Percentiles rank a stretch among this genome's conserved stretches.
Evolutionary conservation across 2,329 filamentous ascomycete species (phyloP).

Genomic region (Rhynchosporium agropyri): DNA sequence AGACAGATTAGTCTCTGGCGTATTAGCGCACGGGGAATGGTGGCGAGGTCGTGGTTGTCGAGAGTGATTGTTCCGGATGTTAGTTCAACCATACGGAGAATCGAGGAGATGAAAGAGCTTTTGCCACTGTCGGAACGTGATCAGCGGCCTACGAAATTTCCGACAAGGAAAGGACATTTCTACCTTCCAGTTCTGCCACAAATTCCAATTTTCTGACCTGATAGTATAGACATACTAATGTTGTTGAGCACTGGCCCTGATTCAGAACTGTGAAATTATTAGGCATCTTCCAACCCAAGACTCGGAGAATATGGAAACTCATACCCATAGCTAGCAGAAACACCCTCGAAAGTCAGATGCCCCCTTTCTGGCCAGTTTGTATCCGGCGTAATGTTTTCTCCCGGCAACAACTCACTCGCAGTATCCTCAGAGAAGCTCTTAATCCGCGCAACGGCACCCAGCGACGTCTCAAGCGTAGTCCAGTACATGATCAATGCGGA

Average conservation of each 20-base stretch:
- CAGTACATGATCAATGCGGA: conserved; percentile 52
- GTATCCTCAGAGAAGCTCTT: conserved; percentile 53
- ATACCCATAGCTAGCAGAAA: conserved; percentile 38
- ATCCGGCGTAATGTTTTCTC: conserved; percentile 17
- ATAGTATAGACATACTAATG: conserved; percentile 26
- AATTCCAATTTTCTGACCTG: conserved; percentile 53
- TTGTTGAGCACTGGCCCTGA: conserved; percentile 18
- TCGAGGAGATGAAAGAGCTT: conserved; percentile 50
- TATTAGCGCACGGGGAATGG: conserved; percentile 45
- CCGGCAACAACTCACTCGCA: conserved; percentile 42
- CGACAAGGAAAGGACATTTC: too few relatives aligned
- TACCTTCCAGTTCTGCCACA: conserved; percentile 48
- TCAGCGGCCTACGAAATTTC: not conserved
- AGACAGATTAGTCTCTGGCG: conserved; percentile 48
- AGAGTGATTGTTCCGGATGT: conserved; percentile 55
- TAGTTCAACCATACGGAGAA: conserved; percentile 74
- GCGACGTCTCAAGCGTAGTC: conserved; percentile 59
- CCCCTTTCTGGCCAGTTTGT: conserved; percentile 42
- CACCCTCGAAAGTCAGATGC: conserved; percentile 40
- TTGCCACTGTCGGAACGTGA: conserved; percentile 41
- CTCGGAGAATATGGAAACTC: not conserved
- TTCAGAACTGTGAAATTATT: conserved; percentile 16
- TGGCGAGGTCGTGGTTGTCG: conserved; percentile 12
- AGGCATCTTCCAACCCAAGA: not conserved
- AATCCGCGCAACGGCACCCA: conserved; percentile 59